Conservation (phyloP, 257 asterid species). For the Nicotiana noctiflora region DNA sequence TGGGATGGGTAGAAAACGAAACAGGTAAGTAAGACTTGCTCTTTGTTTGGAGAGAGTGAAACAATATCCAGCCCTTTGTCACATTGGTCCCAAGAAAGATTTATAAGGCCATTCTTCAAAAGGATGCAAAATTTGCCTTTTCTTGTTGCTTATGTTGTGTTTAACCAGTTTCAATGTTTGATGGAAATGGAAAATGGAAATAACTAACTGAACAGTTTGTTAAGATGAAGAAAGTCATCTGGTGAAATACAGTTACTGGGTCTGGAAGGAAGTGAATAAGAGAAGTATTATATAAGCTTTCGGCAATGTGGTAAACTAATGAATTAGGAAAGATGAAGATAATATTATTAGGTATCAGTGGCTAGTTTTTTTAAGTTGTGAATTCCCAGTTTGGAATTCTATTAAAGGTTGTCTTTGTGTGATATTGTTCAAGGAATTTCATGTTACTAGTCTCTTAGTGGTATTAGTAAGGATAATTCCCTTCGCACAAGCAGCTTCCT, state of each 20-base stretch:
- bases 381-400: background rate
- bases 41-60: slow-evolving; percentile 1
- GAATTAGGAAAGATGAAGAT: background rate
- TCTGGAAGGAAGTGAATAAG: background rate
- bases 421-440: background rate
- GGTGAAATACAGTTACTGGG: slow-evolving; percentile 1
- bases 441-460: background rate
- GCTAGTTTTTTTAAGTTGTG: background rate
- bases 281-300: background rate
- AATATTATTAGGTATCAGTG: background rate
- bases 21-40: background rate
- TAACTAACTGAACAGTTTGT: slow-evolving; percentile 4
- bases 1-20: background rate
- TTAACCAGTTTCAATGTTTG: background rate
- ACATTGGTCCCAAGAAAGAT: background rate
- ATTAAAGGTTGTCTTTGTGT: background rate
- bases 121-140: background rate
- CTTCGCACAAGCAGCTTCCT: background rate
- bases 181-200: slow-evolving; percentile 1
- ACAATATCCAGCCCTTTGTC: too few species aligned
- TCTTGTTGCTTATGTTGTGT: background rate
- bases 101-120: background rate
- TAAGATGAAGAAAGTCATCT: background rate
- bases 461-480: background rate
- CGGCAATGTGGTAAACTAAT: background rate